Base-by-base conservation (phyloP, 164 flowering plant species). In the Sedum album region DNA sequence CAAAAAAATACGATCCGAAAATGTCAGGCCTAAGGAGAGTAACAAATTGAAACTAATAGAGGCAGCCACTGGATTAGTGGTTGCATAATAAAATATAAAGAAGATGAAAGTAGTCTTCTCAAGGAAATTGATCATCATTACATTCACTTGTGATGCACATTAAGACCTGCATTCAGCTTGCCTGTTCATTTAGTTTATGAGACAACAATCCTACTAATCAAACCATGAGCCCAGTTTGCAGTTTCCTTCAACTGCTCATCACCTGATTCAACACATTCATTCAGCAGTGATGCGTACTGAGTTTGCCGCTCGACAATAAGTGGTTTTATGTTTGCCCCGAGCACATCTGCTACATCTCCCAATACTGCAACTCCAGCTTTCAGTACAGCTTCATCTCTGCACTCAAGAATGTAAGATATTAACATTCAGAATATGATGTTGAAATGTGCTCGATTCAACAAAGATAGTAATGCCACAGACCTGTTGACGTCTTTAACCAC, bases 331-430 rank as follows among this genome's bases (percentile, higher is more conserved):
- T 28, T 23, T 23, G 60, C 13, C 60, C 60, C 60, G 11, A 53
- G 60, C n/a, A n/a, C n/a, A n/a, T n/a, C n/a, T n/a, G n/a, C n/a
- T n/a, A n/a, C n/a, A n/a, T n/a, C n/a, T n/a, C n/a, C n/a, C n/a
- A n/a, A n/a, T n/a, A n/a, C n/a, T n/a, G n/a, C n/a, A n/a, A n/a
- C n/a, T n/a, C n/a, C n/a, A n/a, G n/a, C n/a, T n/a, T n/a, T n/a
- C n/a, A n/a, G n/a, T n/a, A n/a, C n/a, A n/a, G n/a, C n/a, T 69
- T 89, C 97, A 42, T 91, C 91, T 83, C 96, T 91, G 76, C n/a
- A n/a, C n/a, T n/a, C n/a, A 30, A 68, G 66, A 33, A 67, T 68
- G 9, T 38, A 68, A 15, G 15, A 14, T n/a, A 39, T 38, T 25
- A 60, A 6, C 57, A 39, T 39, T 31, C 28, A 20, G 39, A 66